Evolutionary conservation across 768 basidiomycete species (phyloP), one percentile per base, ranked within the genome.

Genomic region (Phaeotremella fagi): DNA sequence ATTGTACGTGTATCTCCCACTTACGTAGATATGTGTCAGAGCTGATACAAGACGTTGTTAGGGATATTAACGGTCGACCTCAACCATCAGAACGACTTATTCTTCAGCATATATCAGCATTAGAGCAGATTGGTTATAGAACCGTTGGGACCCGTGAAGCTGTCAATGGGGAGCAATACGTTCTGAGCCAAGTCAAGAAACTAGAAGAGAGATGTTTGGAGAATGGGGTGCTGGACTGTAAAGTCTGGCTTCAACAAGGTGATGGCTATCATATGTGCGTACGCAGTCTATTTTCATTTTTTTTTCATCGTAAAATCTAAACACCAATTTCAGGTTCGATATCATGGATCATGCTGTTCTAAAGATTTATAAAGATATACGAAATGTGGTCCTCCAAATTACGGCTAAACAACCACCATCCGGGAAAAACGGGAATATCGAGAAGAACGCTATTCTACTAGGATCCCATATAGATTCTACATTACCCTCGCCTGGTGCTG

Each of bases 61-160:
- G 68, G 27, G 60, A 66, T 24, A 38, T 31, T 51, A 11, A 48
- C 55, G 71, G 56, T 22, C 31, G 54, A 50, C 62, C 70, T 52
- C 58, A 60, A 44, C 35, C 66, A 38, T 69, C 71, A 36, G 63
- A 71, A 57, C 12, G 52, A 26, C 53, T 59, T 18, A 61, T 71
- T 16, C 48, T 72, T 14, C 35, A 28, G 0, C 68, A 73, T 43
- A 66, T 74, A 45, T 45, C 47, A 29, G 63, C 63, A 0, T 54
- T 90, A 0, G 90, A 91, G 68, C 83, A 82, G 4, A 89, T 91
- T 42, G 92, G 91, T 1, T 97, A 84, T 75, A 80, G 94, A 44
- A 95, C 88, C 0, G 88, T 94, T 9, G 94, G 94, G 0, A 90
- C 91, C 0, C 79, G 79, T 27, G 90, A 97, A 71, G 90, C 94